Percentiles rank a stretch among this genome's conserved stretches.
These are phyloP conservation scores for Podaxis rugospora DNA, from an alignment of 768 basidiomycete species.

Conservation along the genomic window DNA sequence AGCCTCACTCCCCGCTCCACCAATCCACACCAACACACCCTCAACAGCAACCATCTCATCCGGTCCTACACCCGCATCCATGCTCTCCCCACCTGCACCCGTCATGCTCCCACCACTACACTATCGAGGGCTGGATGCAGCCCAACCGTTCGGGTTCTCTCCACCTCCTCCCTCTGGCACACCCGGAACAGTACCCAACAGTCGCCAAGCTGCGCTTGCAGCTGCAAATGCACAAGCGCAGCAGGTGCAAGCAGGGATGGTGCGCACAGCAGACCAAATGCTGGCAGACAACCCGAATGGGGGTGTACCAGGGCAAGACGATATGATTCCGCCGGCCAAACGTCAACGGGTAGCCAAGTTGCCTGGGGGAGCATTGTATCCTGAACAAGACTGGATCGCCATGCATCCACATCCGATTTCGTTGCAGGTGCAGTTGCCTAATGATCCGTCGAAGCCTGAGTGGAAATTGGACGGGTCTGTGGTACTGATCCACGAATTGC, in stretches of 20 bases:
- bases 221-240: slow-evolving; percentile 46
- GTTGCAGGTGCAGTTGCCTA: slow-evolving; percentile 79
- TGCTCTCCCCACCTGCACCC: slow-evolving; percentile 52
- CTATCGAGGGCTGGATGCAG: slow-evolving; percentile 74
- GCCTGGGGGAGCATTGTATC: slow-evolving; percentile 78
- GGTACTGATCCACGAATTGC: slow-evolving; percentile 77
- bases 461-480: slow-evolving; percentile 87
- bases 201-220: slow-evolving; percentile 54
- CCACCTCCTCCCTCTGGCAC: slow-evolving; percentile 34
- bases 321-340: slow-evolving; percentile 73
- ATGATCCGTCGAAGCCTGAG: slow-evolving; percentile 79
- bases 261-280: slow-evolving; percentile 80
- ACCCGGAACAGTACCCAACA: slow-evolving; percentile 50
- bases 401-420: slow-evolving; percentile 94
- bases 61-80: slow-evolving; percentile 85
- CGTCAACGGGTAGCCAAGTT: slow-evolving; percentile 83
- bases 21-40: slow-evolving; percentile 53
- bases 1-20: slow-evolving; percentile 69
- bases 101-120: slow-evolving; percentile 85
- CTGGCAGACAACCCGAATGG: slow-evolving; percentile 33
- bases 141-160: slow-evolving; percentile 77
- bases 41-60: slow-evolving; percentile 86
- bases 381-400: slow-evolving; percentile 85
- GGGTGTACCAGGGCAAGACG: slow-evolving; percentile 34
- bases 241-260: slow-evolving; percentile 59